Evolutionary conservation across 2,329 filamentous ascomycete genomes (phyloP).

Genomic region (Aschersonia sp.): DNA sequence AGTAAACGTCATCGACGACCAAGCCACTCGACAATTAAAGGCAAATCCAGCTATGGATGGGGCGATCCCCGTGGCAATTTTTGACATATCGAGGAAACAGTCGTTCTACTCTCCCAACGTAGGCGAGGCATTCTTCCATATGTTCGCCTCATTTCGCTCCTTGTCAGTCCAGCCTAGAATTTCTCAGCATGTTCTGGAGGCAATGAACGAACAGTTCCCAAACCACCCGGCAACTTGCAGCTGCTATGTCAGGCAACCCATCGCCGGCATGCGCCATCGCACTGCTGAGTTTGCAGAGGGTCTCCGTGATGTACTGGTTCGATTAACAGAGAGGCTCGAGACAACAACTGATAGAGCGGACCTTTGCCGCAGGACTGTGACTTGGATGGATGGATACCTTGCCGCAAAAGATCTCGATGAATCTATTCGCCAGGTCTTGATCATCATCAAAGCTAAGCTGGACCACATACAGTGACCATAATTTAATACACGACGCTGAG

Average conservation of each 20-base stretch:
- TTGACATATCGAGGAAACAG: slow-evolving; percentile 72
- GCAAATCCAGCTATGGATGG: slow-evolving; percentile 76
- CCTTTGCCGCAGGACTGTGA: slow-evolving; percentile 32
- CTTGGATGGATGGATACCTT: slow-evolving; percentile 42
- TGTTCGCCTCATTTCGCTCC: slow-evolving; percentile 57
- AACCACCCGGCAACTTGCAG: slow-evolving; percentile 48
- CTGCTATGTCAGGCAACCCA: slow-evolving; percentile 57
- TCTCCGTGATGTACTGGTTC: slow-evolving; percentile 49
- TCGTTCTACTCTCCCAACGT: slow-evolving; percentile 51
- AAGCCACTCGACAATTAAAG: slow-evolving; percentile 38
- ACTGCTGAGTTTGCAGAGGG: slow-evolving; percentile 61
- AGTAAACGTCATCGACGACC: slow-evolving; percentile 29
- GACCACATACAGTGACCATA: not conserved
- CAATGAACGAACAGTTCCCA: slow-evolving; percentile 45
- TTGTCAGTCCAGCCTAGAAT: slow-evolving; percentile 52
- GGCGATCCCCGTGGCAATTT: slow-evolving; percentile 87
- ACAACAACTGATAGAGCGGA: slow-evolving; percentile 28
- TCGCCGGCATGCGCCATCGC: slow-evolving; percentile 47
- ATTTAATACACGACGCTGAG: not conserved
- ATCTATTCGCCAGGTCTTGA: slow-evolving; percentile 39
- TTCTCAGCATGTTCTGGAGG: slow-evolving; percentile 57
- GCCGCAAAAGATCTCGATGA: slow-evolving; percentile 35
- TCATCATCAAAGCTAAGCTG: slow-evolving; percentile 28
- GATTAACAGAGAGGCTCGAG: slow-evolving; percentile 38
- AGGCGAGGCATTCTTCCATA: slow-evolving; percentile 65